Evolutionary conservation across 352 stramenopile species (phyloP), one percentile per base, ranked within the genome.

Genomic region (Phytophthora pseudosyringae): DNA sequence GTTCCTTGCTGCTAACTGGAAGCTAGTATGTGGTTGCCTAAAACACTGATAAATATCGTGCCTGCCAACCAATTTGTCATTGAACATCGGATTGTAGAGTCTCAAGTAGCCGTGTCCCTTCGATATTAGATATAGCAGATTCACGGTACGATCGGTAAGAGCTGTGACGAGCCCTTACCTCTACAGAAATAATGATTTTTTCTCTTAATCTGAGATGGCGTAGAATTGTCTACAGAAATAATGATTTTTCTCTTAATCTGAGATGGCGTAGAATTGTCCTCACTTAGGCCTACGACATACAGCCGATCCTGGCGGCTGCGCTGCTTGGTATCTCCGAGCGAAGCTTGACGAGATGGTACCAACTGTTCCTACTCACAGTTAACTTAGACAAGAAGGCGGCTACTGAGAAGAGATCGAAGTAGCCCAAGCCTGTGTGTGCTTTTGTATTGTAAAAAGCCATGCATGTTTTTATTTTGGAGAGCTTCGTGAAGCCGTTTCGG

Each of bases 401-500:
- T 21, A 21, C 21, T 21, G 21, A 21, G 21, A 21, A 21, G 21
- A 21, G 21, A 21, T 21, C 21, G 21, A 21, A 21, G 21, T 21
- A 2, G 21, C 21, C 21, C 21, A 2, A 21, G 1, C 21, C 21
- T 21, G 21, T 21, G 21, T 21, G 21, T 21, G 21, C 21, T 13
- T 36, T 38, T 51, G 26, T 16, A 33, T 32, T 25, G 28, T 51
- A 12, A 26, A 51, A 40, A 52, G 28, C 1, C 28, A 52, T 39
- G 29, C 29, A 25, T 52, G 29, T 52, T 52, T 52, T 39, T 40
- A 52, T 40, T 52, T 47, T 52, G 45, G 40, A 52, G 45, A 52
- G 45, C 45, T 41, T 4, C 45, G 45, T 39, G 45, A 47, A 16
- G 21, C 45, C 2, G 28, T 52, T 40, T 40, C 10, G 8, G 15